Conservation (phyloP, 192 early-diverging fungal species). For the Backusella morwellensis region DNA sequence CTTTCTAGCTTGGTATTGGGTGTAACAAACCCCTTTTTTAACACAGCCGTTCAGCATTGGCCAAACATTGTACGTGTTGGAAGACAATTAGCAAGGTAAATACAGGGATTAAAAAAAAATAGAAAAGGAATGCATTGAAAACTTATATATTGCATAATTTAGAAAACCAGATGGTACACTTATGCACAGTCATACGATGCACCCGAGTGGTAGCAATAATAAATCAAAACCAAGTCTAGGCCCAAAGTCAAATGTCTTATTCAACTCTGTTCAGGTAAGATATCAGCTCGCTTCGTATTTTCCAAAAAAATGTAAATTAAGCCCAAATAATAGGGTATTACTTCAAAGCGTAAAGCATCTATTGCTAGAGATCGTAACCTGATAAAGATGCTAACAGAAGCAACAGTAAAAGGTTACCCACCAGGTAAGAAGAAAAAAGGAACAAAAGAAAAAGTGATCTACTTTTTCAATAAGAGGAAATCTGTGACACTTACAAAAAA, state of each 20-base stretch:
- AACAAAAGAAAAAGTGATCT: constrained; percentile 6
- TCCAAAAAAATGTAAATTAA: too few species aligned
- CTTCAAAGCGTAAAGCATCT: constrained; percentile 74
- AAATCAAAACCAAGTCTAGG: constrained; percentile 32
- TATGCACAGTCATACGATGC: constrained; percentile 15
- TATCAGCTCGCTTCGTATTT: not conserved
- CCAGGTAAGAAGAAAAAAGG: constrained; percentile 38
- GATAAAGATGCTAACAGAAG: constrained; percentile 72
- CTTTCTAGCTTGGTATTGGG: constrained; percentile 85
- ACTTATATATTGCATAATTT: not conserved
- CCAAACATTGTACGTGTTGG: constrained; percentile 77
- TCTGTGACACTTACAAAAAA: not conserved
- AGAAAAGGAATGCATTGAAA: constrained; percentile 29
- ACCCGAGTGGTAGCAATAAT: not conserved
- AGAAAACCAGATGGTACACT: constrained; percentile 39
- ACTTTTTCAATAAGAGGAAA: not conserved
- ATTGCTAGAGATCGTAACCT: constrained; percentile 82
- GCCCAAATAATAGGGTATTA: constrained; percentile 37
- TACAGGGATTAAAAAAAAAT: not conserved
- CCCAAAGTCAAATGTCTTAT: constrained; percentile 39
- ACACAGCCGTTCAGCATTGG: constrained; percentile 90
- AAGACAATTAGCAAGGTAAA: constrained; percentile 32
- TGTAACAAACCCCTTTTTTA: constrained; percentile 94
- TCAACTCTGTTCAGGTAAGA: constrained; percentile 50
- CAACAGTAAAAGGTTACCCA: constrained; percentile 68